Evolutionary conservation across 352 stramenopile species (phyloP), one percentile per base, ranked within the genome.

Genomic region (Globisporangium carolinianum): DNA sequence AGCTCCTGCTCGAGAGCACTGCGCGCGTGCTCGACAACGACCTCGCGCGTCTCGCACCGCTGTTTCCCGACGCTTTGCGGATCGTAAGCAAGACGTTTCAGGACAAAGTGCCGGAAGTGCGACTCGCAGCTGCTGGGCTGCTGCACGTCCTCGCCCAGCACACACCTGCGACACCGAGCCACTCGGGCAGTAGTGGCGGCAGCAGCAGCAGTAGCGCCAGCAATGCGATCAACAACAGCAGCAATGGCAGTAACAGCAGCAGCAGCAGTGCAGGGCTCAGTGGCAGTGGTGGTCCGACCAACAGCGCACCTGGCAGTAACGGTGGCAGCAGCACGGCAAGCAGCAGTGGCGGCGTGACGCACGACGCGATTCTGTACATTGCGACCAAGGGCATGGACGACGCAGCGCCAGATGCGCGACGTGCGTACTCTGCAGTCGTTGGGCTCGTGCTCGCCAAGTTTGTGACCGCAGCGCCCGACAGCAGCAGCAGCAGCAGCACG

Each of bases 321-420:
- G 54, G 47, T 38, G 41, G 50, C 51, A 62, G 42, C 11, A 37
- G 54, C 55, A 53, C 37, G 51, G 52, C 15, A 55, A 53, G 14
- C 8, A 60, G 6, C 17, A 53, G 14, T 6, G 56, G 6, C 17
- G 66, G 71, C 6, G 76, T 87, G 10, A 83, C 74, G 9, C 69
- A 92, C 3, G 83, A 95, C 51, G 58, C 76, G 7, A 81, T 95
- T 48, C 73, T 92, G 57, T 71, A 84, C 39, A 75, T 87, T 0
- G 76, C 81, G 11, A 66, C 63, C 7, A 95, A 95, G 37, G 82
- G 79, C 0, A 86, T 95, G 72, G 86, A 94, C 32, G 86, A 95
- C 61, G 55, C 53, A 6, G 58, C 81, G 9, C 79, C 82, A 0
- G 84, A 91, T 57, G 75, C 68, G 5, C 75, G 82, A 47, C 73